These are phyloP conservation scores for Hypocrella siamensis DNA, from an alignment of 2,329 filamentous ascomycete genomes.

Conservation along the genomic window DNA sequence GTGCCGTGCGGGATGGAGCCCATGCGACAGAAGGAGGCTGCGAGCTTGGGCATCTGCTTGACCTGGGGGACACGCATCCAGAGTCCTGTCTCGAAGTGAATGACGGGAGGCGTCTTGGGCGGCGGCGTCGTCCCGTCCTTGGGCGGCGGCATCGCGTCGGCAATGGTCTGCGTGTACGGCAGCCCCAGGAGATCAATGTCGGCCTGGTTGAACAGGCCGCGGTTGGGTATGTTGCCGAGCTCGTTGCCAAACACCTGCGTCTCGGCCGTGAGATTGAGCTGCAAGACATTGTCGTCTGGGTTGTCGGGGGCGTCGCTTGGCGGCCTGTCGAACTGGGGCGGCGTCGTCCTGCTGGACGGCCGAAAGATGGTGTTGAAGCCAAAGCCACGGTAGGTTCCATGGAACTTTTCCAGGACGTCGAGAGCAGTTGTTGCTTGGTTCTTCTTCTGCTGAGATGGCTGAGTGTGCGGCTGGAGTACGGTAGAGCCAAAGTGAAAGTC, in stretches of 20 bases:
- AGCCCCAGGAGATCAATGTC: neutral
- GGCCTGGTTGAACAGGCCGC: neutral
- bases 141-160: neutral
- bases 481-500: neutral
- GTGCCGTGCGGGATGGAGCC: neutral
- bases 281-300: neutral
- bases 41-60: neutral
- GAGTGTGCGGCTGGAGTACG: neutral
- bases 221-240: neutral
- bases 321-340: neutral
- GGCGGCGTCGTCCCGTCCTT: neutral
- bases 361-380: neutral
- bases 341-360: neutral
- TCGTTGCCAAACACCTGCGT: neutral
- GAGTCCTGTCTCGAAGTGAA: neutral
- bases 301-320: neutral
- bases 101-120: neutral
- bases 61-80: neutral
- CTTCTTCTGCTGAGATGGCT: neutral
- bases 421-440: neutral
- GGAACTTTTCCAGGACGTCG: neutral
- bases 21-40: neutral
- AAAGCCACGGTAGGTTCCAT: neutral
- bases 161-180: neutral
- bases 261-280: neutral